Conservation (phyloP, 805 yeast genomes). For the Yamadazyma olivae region DNA sequence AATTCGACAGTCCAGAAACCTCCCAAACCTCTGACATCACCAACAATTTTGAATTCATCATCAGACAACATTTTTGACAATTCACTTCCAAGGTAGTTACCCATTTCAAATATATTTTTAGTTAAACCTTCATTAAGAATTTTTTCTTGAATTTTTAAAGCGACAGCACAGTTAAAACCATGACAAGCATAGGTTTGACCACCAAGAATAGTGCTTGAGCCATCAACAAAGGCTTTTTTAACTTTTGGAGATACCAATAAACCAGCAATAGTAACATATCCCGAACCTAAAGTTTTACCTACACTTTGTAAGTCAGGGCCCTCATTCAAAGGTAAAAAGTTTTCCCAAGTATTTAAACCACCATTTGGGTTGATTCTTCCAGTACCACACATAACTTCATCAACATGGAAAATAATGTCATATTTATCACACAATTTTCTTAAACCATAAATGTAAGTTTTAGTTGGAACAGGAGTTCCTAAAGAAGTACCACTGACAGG, state of each 20-base stretch:
- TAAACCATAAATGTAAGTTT: slow-evolving; percentile 24
- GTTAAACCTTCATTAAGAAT: slow-evolving; percentile 33
- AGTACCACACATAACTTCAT: slow-evolving; percentile 37
- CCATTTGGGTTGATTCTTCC: slow-evolving; percentile 27
- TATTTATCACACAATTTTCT: slow-evolving; percentile 29
- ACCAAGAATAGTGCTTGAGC: slow-evolving; percentile 20
- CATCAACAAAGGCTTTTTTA: slow-evolving; percentile 16
- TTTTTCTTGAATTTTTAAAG: slow-evolving; percentile 24
- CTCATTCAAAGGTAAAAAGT: slow-evolving; percentile 19
- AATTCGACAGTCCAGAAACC: slow-evolving; percentile 58
- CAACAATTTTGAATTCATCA: slow-evolving; percentile 28
- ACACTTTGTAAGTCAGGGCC: slow-evolving; percentile 32
- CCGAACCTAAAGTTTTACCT: slow-evolving; percentile 30
- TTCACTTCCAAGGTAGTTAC: slow-evolving; percentile 40
- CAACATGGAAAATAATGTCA: slow-evolving; percentile 27
- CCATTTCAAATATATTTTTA: slow-evolving; percentile 39
- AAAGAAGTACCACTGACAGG: slow-evolving; percentile 26
- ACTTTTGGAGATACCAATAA: slow-evolving; percentile 26
- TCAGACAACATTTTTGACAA: slow-evolving; percentile 14
- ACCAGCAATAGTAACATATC: slow-evolving; percentile 29
- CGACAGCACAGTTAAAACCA: slow-evolving; percentile 26
- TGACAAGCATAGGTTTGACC: slow-evolving; percentile 25
- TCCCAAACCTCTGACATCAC: slow-evolving; percentile 64
- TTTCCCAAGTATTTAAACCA: slow-evolving; percentile 29
- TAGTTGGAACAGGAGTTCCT: slow-evolving; percentile 26